These are phyloP conservation scores for Chamaecyparis obtusa DNA, from an alignment of 75 land plant genomes.

Conservation along the genomic window DNA sequence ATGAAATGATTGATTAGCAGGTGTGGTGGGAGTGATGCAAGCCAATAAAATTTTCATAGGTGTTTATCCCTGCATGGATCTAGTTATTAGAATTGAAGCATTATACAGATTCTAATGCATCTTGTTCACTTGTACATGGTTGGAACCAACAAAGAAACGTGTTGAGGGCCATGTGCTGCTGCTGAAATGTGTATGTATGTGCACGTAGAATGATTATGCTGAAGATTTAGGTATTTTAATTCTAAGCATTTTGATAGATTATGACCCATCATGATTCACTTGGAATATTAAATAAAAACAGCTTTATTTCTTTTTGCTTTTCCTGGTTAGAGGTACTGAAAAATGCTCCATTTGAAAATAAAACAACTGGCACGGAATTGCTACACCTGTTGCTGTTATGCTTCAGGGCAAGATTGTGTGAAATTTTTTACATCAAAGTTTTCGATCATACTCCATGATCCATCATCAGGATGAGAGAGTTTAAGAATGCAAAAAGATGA, in stretches of 20 bases:
- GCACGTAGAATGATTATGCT: background rate
- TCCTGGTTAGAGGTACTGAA: background rate
- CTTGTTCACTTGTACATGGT: background rate
- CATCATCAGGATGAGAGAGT: too few relatives aligned
- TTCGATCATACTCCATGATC: too few relatives aligned
- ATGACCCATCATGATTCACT: background rate
- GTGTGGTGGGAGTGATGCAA: too few relatives aligned
- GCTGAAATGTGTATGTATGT: background rate
- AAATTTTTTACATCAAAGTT: too few relatives aligned
- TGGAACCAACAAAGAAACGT: background rate
- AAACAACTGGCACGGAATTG: too few relatives aligned
- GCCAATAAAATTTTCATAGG: too few relatives aligned
- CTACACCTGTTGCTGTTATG: too few relatives aligned
- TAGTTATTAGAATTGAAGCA: background rate
- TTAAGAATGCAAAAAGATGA: too few relatives aligned
- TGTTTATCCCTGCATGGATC: too few relatives aligned
- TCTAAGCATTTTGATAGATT: background rate
- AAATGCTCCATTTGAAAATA: too few relatives aligned
- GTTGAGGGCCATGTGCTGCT: background rate
- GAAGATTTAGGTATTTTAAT: background rate
- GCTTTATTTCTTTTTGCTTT: background rate
- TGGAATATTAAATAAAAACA: background rate
- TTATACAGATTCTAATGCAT: background rate
- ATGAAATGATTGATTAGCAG: too few relatives aligned
- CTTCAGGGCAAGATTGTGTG: too few relatives aligned